Evolutionary conservation across 1,139 yeast genomes (phyloP).

Genomic region (Zygotorulaspora mrakii): DNA sequence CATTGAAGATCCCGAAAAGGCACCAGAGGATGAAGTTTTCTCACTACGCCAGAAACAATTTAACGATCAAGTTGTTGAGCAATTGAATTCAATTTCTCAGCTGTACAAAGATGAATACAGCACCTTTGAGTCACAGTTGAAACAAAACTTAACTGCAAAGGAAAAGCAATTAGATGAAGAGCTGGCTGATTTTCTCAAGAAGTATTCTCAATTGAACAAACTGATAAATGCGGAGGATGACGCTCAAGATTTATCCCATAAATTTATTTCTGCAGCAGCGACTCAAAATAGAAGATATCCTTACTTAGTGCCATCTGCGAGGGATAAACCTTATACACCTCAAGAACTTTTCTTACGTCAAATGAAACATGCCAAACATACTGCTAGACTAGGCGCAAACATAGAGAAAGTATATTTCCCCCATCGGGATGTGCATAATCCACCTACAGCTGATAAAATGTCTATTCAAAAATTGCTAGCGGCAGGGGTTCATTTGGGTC

Average conservation of each 20-base stretch:
- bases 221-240: conserved; percentile 18
- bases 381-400: conserved; percentile 60
- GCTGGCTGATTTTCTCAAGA: conserved; percentile 28
- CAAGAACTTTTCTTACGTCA: conserved; percentile 79
- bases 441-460: conserved; percentile 51
- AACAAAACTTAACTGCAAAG: conserved; percentile 25
- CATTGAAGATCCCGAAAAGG: conserved; percentile 1
- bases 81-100: conserved; percentile 23
- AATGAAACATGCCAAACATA: conserved; percentile 46
- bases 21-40: conserved; percentile 19
- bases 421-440: conserved; percentile 58
- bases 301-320: conserved; percentile 36
- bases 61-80: conserved; percentile 26
- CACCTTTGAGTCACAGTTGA: conserved; percentile 13
- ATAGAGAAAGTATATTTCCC: conserved; percentile 64
- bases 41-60: conserved; percentile 29
- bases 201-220: conserved; percentile 28
- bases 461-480: conserved; percentile 72
- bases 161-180: conserved; percentile 35
- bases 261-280: conserved; percentile 6
- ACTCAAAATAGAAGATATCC: conserved; percentile 31
- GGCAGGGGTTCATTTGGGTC: conserved; percentile 94
- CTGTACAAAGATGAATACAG: conserved; percentile 23
- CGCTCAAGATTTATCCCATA: conserved; percentile 12
- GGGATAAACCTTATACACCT: conserved; percentile 54